Evolutionary conservation across 169 alveolate genomes (phyloP), one percentile per base, ranked within the genome.

Genomic region (Eimeria acervulina): DNA sequence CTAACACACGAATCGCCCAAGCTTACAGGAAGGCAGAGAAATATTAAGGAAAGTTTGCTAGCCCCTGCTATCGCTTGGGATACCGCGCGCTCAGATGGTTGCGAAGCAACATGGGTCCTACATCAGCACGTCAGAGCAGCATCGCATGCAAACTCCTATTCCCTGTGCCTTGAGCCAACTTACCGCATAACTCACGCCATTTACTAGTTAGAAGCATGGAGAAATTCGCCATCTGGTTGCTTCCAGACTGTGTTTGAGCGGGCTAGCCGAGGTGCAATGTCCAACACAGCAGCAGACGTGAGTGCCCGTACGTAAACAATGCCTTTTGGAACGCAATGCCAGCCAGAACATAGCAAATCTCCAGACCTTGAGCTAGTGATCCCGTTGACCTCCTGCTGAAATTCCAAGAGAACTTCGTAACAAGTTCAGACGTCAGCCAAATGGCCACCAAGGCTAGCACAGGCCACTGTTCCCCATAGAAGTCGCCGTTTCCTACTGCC

Each of bases 21-120:
- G 40, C 91, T 26, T 83, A 83, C 91, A 83, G 91, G 91, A 17
- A 83, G 70, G 74, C 28, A 55, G 44, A 83, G 51, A 28, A 83
- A 83, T 10, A 52, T 44, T 44, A 83, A 55, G 26, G 91, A 83
- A 10, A 85, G 93, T 44, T 55, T 85, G 76, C 78, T 85, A 23
- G 80, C 68, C 28, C 66, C 76, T 15, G 80, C 93, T 33, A 85
- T 40, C n/a, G 61, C 93, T 17, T 42, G 80, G 26, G 93, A 31
- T 31, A 42, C 26, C 59, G n/a, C 80, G 31, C 51, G 78, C 61
- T 84, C 78, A n/a, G 59, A 38, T 59, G 72, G 51, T n/a, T 47
- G 51, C 19, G 40, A 42, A 55, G 26, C 66, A 51, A 7, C 51
- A 19, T 23, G 55, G 72, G 66, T n/a, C 31, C 91, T 83, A 51